phyloP scores from a whole-genome alignment of 2,329 filamentous ascomycete species.

The Fusarium sp. region DNA sequence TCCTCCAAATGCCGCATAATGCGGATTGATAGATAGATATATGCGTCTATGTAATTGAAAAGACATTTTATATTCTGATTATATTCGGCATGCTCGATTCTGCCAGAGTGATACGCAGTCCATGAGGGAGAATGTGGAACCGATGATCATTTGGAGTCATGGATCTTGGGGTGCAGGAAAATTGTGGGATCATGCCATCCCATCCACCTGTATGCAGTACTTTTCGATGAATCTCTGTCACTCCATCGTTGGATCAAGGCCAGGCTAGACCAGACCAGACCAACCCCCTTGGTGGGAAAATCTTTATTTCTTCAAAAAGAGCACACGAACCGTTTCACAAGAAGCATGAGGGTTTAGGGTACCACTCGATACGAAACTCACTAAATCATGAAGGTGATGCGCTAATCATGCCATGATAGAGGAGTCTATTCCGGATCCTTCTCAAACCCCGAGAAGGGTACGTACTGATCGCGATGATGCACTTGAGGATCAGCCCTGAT shows the following conservation, averaged over 20 bases:
- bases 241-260: too few species aligned
- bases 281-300: too few species aligned
- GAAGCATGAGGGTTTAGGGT: too few species aligned
- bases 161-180: not conserved
- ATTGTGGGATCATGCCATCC: not conserved
- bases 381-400: not conserved
- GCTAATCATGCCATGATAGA: not conserved
- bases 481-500: constrained; percentile 13
- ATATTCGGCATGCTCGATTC: not conserved
- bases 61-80: constrained; percentile 8
- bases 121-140: not conserved
- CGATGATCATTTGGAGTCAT: not conserved
- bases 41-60: constrained; percentile 38
- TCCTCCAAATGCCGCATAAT: constrained; percentile 30
- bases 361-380: too few species aligned
- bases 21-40: constrained; percentile 39
- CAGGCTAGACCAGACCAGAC: too few species aligned
- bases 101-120: not conserved
- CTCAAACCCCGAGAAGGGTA: not conserved
- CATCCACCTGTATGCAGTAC: not conserved
- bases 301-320: too few species aligned
- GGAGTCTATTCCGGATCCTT: not conserved
- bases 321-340: too few species aligned
- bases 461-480: constrained; percentile 17
- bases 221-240: too few species aligned